Conservation (phyloP, 306 rosid species). For the Medicago truncatula region DNA sequence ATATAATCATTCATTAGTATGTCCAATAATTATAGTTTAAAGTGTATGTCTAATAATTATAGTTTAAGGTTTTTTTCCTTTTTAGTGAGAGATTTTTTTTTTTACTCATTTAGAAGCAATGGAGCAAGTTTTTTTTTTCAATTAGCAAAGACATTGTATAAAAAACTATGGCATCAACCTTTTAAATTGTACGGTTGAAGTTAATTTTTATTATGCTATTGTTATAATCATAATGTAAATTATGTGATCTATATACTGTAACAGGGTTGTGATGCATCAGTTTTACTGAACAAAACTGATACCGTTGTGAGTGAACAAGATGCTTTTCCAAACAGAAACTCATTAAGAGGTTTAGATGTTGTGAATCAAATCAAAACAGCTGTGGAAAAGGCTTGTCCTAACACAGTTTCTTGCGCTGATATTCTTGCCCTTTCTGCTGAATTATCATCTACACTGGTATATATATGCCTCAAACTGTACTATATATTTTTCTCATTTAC, state of each 20-base stretch:
- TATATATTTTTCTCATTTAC: background rate
- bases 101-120: no score
- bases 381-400: slow-evolving; percentile 54
- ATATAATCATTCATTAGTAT: no score
- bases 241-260: background rate
- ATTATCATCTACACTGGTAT: slow-evolving; percentile 51
- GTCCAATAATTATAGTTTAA: no score
- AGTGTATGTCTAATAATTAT: no score
- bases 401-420: slow-evolving; percentile 63
- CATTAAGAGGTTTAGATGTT: slow-evolving; percentile 61
- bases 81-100: no score
- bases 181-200: no score
- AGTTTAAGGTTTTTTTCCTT: no score
- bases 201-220: background rate
- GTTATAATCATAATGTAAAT: background rate
- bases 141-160: no score
- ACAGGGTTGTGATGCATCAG: slow-evolving; percentile 70
- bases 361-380: slow-evolving; percentile 59
- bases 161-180: no score
- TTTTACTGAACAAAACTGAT: slow-evolving; percentile 55
- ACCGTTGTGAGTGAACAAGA: slow-evolving; percentile 59
- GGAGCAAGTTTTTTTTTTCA: no score
- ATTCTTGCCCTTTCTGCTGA: slow-evolving; percentile 64
- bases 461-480: background rate
- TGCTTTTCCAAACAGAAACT: slow-evolving; percentile 48